Conservation (phyloP, 148 eudicot genomes). For the Polygonum aviculare region DNA sequence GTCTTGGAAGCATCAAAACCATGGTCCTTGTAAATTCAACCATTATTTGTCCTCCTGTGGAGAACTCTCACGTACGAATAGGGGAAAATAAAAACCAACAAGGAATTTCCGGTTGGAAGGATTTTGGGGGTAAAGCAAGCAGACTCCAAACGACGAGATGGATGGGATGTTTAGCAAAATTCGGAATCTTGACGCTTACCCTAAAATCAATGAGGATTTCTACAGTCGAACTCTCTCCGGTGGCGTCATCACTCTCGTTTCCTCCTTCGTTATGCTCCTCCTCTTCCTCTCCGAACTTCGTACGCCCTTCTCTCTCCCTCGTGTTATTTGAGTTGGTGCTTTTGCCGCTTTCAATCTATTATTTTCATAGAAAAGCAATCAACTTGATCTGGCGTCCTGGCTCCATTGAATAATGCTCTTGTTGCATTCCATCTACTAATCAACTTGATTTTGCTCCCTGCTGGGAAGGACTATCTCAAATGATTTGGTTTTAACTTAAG, state of each 20-base stretch:
- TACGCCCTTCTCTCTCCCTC: conserved; percentile 23
- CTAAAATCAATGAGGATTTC: conserved; percentile 92
- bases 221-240: conserved; percentile 80
- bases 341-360: background rate
- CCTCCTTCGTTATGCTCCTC: conserved; percentile 54
- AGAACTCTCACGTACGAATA: background rate
- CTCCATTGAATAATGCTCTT: background rate
- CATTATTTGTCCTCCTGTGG: background rate
- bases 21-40: background rate
- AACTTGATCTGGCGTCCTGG: background rate
- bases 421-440: background rate
- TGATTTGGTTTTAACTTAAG: background rate
- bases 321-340: conserved; percentile 1
- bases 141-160: conserved; percentile 19
- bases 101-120: background rate
- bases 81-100: background rate
- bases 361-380: background rate
- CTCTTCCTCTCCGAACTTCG: conserved; percentile 86
- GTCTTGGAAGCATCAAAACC: background rate
- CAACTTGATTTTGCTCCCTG: background rate
- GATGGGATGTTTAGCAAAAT: conserved; percentile 47
- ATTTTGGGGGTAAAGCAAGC: background rate
- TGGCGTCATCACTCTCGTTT: conserved; percentile 68
- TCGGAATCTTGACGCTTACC: conserved; percentile 88
- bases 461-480: background rate